These are phyloP conservation scores for Chlamydomonas asymmetrica DNA, from an alignment of 139 green algal species.

Conservation along the genomic window DNA sequence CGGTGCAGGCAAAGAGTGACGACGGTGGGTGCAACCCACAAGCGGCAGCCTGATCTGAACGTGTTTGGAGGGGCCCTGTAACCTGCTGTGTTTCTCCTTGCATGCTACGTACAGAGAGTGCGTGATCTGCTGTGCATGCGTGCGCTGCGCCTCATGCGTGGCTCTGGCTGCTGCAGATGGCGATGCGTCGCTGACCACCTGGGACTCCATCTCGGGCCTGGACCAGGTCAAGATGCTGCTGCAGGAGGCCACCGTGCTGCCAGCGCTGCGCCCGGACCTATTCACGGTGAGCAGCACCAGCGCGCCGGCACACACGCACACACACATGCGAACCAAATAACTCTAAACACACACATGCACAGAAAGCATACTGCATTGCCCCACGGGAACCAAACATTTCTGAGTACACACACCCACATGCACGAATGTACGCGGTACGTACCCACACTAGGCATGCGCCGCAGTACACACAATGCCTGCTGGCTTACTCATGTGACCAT, in stretches of 20 bases:
- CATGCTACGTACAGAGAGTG: too few species aligned
- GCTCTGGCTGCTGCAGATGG: background rate
- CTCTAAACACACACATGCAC: background rate
- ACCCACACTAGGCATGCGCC: background rate
- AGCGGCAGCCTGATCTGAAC: background rate
- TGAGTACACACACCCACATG: background rate
- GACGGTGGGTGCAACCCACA: background rate
- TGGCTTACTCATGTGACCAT: background rate
- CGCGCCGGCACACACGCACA: too few species aligned
- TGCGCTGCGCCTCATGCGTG: too few species aligned
- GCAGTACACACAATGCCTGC: background rate
- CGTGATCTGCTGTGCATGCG: too few species aligned
- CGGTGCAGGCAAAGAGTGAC: background rate
- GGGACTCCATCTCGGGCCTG: conserved; percentile 36
- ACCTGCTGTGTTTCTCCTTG: background rate
- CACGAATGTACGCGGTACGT: background rate
- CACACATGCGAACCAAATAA: background rate
- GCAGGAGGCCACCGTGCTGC: conserved; percentile 52
- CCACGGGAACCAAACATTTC: background rate
- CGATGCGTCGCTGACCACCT: too few species aligned
- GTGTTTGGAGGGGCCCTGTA: background rate
- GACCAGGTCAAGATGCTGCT: conserved; percentile 47
- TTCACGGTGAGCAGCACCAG: conserved; percentile 27
- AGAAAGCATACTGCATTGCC: background rate
- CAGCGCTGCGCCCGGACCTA: conserved; percentile 46